phyloP scores from a whole-genome alignment of 495 filamentous ascomycete species.

The Glonium stellatum region DNA sequence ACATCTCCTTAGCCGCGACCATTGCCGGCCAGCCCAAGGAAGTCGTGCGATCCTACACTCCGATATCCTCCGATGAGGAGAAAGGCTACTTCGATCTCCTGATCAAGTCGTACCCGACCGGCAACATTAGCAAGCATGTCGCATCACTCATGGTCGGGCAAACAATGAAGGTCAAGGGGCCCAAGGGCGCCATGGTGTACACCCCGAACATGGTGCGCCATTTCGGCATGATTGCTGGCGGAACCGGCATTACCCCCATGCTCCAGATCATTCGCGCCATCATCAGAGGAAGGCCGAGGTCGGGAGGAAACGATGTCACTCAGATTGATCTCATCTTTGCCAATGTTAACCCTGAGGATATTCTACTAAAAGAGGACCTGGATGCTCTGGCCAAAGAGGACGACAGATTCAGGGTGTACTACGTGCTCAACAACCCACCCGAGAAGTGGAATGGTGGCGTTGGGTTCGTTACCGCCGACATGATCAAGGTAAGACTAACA shows the following conservation, averaged over 20 bases:
- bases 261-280: conserved; percentile 90
- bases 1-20: conserved; percentile 86
- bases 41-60: conserved; percentile 92
- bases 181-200: conserved; percentile 96
- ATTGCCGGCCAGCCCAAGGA: conserved; percentile 74
- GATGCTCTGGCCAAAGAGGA: conserved; percentile 72
- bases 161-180: conserved; percentile 79
- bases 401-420: conserved; percentile 73
- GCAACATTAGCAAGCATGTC: conserved; percentile 92
- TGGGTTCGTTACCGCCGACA: conserved; percentile 89
- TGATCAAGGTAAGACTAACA: conserved; percentile 69
- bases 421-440: conserved; percentile 94
- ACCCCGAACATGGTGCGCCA: conserved; percentile 86
- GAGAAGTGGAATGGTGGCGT: conserved; percentile 82
- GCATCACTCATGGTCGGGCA: conserved; percentile 74
- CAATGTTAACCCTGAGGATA: conserved; percentile 89
- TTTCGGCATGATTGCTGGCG: conserved; percentile 97
- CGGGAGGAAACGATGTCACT: conserved; percentile 63
- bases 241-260: conserved; percentile 98
- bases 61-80: conserved; percentile 85
- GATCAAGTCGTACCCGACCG: conserved; percentile 93
- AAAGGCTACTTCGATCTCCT: conserved; percentile 94
- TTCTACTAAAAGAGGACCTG: conserved; percentile 84
- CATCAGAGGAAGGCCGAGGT: conserved; percentile 63
- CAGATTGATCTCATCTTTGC: conserved; percentile 92